A percentile compares a stretch with the other conserved stretches of the same genome.
Conservation (phyloP, 2,329 filamentous ascomycete genomes). For the Fusarium protoensiforme region DNA sequence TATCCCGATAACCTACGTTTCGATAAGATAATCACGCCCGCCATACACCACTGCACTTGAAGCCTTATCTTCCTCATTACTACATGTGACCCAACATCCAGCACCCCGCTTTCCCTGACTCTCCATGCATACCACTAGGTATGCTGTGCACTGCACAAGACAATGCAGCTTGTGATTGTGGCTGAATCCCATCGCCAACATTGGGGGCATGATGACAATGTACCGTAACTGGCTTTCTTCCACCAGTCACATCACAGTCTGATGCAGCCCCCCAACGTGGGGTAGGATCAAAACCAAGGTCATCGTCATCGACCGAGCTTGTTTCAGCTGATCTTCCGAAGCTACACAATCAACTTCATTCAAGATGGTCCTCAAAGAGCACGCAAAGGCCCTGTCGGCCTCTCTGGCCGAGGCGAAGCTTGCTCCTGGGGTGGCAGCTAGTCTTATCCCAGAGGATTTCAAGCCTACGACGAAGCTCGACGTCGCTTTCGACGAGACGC, state of each 20-base stretch:
- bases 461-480: slow-evolving; percentile 53
- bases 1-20: no score
- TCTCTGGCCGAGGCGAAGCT: slow-evolving; percentile 53
- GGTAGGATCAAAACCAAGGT: slow-evolving; percentile 26
- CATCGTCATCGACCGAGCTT: slow-evolving; percentile 25
- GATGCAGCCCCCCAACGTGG: slow-evolving; percentile 31
- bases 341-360: neutral
- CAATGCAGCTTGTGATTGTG: neutral
- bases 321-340: neutral
- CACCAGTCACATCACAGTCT: slow-evolving; percentile 30
- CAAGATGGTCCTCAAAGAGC: slow-evolving; percentile 32
- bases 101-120: neutral
- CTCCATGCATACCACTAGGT: neutral
- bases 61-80: neutral
- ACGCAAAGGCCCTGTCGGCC: slow-evolving; percentile 32
- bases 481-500: slow-evolving; percentile 50
- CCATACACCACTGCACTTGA: no score
- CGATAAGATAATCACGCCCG: no score
- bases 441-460: slow-evolving; percentile 56
- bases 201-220: slow-evolving; percentile 19
- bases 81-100: neutral
- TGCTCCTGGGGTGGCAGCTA: slow-evolving; percentile 53
- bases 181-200: neutral
- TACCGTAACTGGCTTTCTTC: slow-evolving; percentile 7
- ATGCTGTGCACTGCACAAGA: neutral